Evolutionary conservation across 2,329 filamentous ascomycete species (phyloP), one percentile per base, ranked within the genome.

Genomic region (Talaromyces rugulosus): DNA sequence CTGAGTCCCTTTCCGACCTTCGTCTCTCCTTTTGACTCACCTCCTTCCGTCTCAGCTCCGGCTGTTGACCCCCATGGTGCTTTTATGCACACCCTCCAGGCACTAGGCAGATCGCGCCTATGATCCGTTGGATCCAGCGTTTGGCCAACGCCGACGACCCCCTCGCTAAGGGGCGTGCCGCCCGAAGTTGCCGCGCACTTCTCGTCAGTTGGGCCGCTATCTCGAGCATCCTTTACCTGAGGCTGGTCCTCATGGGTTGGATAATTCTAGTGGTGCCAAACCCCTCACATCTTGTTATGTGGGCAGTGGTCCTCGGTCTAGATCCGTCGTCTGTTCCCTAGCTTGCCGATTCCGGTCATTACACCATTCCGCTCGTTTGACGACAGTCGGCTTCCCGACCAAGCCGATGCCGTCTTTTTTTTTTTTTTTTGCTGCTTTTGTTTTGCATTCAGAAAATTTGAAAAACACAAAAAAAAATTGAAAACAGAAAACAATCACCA

Each of bases 141-240:
- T 56, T 56, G 33, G 54, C 53, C 59, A 51, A 56, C 59, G 53
- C 53, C 31, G 42, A 16, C 53, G 59, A 61, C 53, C 59, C 59
- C 59, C 34, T 34, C n/a, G 14, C 34, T 6, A 52, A 14, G 34
- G 59, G 53, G 59, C 53, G 53, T 61, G 59, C 42, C 44, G 53
- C 27, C 42, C 34, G 16, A n/a, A 9, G 40, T n/a, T 23, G 31
- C 31, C 42, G 54, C 31, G 53, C 53, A 61, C 59, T 51, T 27
- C n/a, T 56, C 53, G 59, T 51, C 34, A 51, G 31, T 40, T 36
- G 31, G 59, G 59, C 59, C 27, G 59, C 56, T 61, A 23, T 27
- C 42, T 61, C 42, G 53, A 51, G 44, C 42, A 28, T 56, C 31
- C 44, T n/a, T 18, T 14, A 6, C 16, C 18, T 7, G 44, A 27